These are phyloP conservation scores for Raffaelea albimanens DNA, from an alignment of 2,329 filamentous ascomycete genomes.

Conservation along the genomic window DNA sequence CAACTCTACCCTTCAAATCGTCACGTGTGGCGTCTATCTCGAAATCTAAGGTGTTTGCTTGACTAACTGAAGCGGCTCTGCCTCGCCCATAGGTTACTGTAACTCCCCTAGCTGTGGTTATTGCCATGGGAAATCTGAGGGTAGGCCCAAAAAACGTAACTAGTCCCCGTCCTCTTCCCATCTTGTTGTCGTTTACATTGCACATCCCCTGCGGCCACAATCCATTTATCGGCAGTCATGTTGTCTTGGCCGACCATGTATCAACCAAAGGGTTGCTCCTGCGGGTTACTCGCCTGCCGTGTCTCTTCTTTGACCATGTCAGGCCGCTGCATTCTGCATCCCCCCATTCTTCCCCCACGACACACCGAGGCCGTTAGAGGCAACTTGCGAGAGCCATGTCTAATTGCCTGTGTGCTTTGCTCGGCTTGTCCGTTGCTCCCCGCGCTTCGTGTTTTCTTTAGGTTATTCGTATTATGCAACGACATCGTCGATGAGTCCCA, in stretches of 20 bases:
- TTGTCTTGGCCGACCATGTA: no score
- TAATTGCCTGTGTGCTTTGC: no score
- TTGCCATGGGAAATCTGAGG: constrained; percentile 6
- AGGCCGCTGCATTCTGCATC: not conserved
- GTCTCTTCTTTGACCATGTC: no score
- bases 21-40: no score
- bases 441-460: constrained; percentile 20
- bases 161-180: not conserved
- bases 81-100: constrained; percentile 8
- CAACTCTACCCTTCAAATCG: not conserved
- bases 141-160: constrained; percentile 8
- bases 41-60: no score
- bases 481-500: constrained; percentile 49
- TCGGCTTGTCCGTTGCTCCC: not conserved
- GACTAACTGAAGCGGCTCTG: not conserved
- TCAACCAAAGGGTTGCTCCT: no score
- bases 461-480: constrained; percentile 66
- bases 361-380: not conserved
- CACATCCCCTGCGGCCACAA: not conserved
- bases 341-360: not conserved
- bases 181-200: not conserved
- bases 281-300: no score
- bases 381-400: not conserved
- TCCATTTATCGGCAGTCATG: not conserved
- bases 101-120: constrained; percentile 9